Conservation (phyloP, 2,329 filamentous ascomycete genomes). For the Penicillium sp. region DNA sequence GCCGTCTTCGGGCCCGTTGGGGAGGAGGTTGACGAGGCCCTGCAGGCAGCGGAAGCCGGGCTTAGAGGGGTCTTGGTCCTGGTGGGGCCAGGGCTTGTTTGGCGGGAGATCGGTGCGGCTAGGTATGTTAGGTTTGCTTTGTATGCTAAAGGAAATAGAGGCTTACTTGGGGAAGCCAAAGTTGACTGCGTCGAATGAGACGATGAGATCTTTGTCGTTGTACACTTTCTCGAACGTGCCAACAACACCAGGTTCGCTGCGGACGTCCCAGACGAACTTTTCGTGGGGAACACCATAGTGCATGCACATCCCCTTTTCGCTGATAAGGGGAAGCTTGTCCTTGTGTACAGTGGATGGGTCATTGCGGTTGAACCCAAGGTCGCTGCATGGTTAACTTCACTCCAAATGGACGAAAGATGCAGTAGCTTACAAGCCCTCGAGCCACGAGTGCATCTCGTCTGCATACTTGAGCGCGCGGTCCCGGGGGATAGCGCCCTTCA, state of each 20-base stretch:
- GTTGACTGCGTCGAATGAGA: constrained; percentile 57
- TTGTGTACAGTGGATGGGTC: constrained; percentile 40
- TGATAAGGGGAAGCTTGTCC: constrained; percentile 45
- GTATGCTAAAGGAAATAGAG: background rate
- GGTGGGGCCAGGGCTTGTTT: constrained; percentile 54
- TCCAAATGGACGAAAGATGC: background rate
- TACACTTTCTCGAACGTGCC: constrained; percentile 54
- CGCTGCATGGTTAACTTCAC: constrained; percentile 19
- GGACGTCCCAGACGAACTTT: constrained; percentile 55
- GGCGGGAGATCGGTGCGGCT: constrained; percentile 7
- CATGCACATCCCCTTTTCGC: constrained; percentile 56
- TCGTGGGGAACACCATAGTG: constrained; percentile 56
- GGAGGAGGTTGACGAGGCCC: constrained; percentile 54
- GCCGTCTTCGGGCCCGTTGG: constrained; percentile 44
- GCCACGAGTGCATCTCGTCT: constrained; percentile 28
- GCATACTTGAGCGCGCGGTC: constrained; percentile 43
- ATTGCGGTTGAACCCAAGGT: constrained; percentile 43
- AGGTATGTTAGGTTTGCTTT: background rate
- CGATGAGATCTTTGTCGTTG: constrained; percentile 52
- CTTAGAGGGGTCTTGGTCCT: constrained; percentile 51
- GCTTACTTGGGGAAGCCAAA: constrained; percentile 47
- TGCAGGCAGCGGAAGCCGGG: constrained; percentile 56
- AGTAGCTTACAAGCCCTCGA: constrained; percentile 31
- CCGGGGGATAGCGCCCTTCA: constrained; percentile 52
- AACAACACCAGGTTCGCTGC: constrained; percentile 54